Base-by-base conservation (phyloP, 139 green algal genomes). In the Zygnema circumcarinatum region DNA sequence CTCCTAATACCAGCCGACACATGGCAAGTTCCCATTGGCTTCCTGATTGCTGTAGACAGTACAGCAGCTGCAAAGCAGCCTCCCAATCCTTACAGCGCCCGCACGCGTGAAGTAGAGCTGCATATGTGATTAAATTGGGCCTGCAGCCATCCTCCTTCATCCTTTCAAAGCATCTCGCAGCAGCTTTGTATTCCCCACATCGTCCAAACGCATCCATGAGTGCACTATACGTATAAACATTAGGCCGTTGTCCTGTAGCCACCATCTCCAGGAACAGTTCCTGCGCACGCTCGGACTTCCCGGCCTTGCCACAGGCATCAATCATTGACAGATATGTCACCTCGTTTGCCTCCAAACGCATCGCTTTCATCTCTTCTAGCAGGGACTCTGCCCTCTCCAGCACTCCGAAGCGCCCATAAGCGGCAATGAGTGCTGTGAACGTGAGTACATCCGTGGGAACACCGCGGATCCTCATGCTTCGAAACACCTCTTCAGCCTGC, bases 261-360 rank as follows among this genome's bases (percentile, higher is more conserved):
- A 83, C 25, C 85, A 90, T 90, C 7, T 33, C 62, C 1, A 22
- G 25, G 42, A 90, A 89, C 25, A 75, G 67, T 1, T 38, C 78
- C 79, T 88, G 76, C 1, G 85, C 85, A 31, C 67, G n/a, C 40
- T 56, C 78, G 39, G 67, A 31, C 3, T 38, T 40, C 7, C 85
- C 85, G 0, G 40, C 78, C 38, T 90, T 90, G 1, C 38, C 85
- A 54, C 67, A 88, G 21, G 80, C 40, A 53, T 90, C 85, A 42
- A 90, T 89, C 20, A 90, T 36, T 1, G 85, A 42, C 0, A 90
- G 85, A 53, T 83, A 90, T 11, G 85, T 90, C 62, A 89, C 84
- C 36, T 89, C 53, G 39, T 89, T 89, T 0, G 84, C 56, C 84
- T 29, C 42, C 33, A 89, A 31, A 7, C 42, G 69, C 29, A 20